Evolutionary conservation across 2,329 filamentous ascomycete species (phyloP).

Genomic region (Trichoderma simmonsii): DNA sequence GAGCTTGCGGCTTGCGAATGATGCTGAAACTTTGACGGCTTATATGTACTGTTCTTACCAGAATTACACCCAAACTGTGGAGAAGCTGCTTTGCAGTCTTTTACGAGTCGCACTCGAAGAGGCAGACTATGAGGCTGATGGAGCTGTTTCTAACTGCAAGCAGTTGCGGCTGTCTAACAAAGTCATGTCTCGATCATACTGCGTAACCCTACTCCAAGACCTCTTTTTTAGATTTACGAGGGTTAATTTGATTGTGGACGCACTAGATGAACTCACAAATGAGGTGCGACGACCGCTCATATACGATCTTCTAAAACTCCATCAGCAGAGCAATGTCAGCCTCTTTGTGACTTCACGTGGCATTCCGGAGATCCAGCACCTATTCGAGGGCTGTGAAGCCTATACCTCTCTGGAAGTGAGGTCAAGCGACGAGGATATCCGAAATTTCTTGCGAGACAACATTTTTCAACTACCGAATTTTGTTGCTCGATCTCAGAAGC

Average conservation of each 20-base stretch:
- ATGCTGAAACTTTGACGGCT: background rate
- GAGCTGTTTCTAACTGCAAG: background rate
- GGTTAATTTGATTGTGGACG: background rate
- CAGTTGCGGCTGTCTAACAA: background rate
- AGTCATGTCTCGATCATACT: background rate
- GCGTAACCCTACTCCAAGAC: background rate
- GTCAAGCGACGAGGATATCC: background rate
- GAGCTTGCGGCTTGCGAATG: background rate
- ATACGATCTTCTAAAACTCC: background rate
- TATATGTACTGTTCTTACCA: background rate
- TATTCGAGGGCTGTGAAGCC: fast-evolving
- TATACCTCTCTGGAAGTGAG: background rate
- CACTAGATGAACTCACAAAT: background rate
- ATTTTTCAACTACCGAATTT: background rate
- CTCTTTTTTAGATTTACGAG: background rate
- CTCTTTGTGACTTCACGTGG: background rate
- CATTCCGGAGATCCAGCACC: background rate
- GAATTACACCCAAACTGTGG: background rate
- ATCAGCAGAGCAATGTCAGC: fast-evolving
- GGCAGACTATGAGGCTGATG: background rate
- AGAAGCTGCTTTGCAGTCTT: background rate
- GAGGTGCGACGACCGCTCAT: background rate
- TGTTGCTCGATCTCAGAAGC: background rate
- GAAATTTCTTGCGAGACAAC: background rate
- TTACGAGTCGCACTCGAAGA: background rate